A percentile compares a stretch with the other conserved stretches of the same genome.
These are phyloP conservation scores for Carex myosuroides DNA, from an alignment of 176 grass and related monocot species.

Conservation along the genomic window DNA sequence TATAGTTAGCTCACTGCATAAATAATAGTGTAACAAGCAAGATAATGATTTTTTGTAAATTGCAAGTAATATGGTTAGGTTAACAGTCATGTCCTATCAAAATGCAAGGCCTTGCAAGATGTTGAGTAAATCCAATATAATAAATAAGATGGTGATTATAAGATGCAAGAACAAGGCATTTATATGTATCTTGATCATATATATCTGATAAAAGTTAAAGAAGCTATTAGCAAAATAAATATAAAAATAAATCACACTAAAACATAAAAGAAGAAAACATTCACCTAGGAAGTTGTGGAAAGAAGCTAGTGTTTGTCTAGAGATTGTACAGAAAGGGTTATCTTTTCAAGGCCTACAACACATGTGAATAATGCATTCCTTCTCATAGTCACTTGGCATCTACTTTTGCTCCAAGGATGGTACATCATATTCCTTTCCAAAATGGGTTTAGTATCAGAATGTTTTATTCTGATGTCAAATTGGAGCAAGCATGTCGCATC, in stretches of 20 bases:
- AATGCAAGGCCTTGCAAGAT: background rate
- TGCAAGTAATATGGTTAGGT: background rate
- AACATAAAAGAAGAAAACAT: background rate
- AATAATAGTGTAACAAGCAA: background rate
- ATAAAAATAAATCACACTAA: background rate
- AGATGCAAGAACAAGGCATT: background rate
- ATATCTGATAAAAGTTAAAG: background rate
- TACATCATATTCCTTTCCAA: background rate
- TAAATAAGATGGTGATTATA: background rate
- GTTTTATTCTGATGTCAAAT: background rate
- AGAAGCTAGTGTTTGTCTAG: background rate
- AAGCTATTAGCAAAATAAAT: background rate
- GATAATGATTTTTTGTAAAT: background rate
- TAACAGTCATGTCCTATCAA: background rate
- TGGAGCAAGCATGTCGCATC: background rate
- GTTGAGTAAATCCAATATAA: background rate
- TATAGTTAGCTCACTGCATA: background rate
- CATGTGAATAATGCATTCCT: constrained; percentile 14
- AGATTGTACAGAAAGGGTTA: background rate
- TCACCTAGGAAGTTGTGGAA: background rate
- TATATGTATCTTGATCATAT: background rate
- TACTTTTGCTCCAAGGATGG: constrained; percentile 9
- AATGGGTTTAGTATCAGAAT: background rate
- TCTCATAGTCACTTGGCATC: background rate
- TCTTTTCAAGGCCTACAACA: background rate